Evolutionary conservation across 2,329 filamentous ascomycete genomes (phyloP), one percentile per base, ranked within the genome.

Genomic region (Botrytis tulipae): DNA sequence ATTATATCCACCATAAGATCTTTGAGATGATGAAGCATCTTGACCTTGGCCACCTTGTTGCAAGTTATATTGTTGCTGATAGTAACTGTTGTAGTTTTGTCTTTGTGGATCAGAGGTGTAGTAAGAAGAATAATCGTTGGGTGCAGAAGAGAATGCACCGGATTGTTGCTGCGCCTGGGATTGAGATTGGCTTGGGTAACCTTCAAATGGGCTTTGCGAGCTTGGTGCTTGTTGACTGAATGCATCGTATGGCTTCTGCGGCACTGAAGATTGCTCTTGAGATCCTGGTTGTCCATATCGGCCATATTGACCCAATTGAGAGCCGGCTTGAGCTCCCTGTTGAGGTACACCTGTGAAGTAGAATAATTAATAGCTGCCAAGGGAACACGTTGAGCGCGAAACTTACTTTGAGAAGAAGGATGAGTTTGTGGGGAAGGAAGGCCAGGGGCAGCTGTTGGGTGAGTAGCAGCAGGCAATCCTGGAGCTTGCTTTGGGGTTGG

Each of bases 241-340:
- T 0, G 93, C 89, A 81, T 98, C 95, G 82, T 94, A 95, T 3
- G 92, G 89, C 85, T 98, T 98, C 83, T 94, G 92, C 7, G 86
- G 84, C 72, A 88, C 85, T 32, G 88, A 85, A 61, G 89, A 84
- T 37, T 87, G 83, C 72, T 94, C 92, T 76, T 84, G 90, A 48
- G 87, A 82, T 71, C 85, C 86, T 71, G 86, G 81, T 79, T 92
- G 91, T 68, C 87, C 89, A 80, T 91, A 95, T 73, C 92, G 91
- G 73, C 88, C 89, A 79, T 90, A 95, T 25, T 72, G 70, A 80
- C 89, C 89, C 79, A 88, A 86, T 80, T 80, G 80, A 18, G 75
- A 75, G 66, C 77, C 79, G 70, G 74, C 76, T 77, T 79, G 80
- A 65, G 80, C 74, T 44, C 72, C 78, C 77, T 80, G 80, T 51